Base-by-base conservation (phyloP, 495 filamentous ascomycete genomes). In the Penicillium lividum region DNA sequence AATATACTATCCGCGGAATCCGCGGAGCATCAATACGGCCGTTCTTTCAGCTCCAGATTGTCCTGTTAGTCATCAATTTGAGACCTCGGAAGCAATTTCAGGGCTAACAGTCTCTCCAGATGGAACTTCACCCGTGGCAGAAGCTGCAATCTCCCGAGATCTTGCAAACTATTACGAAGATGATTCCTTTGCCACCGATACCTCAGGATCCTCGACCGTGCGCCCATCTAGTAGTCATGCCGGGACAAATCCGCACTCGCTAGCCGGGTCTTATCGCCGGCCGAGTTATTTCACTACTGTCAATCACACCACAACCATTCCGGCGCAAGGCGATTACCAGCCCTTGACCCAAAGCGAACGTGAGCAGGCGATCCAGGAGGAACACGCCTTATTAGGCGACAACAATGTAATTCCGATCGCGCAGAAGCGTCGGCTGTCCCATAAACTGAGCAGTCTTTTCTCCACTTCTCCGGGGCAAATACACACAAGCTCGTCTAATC, bases 301-400 rank as follows among this genome's bases (percentile, higher is more conserved):
- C 44, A 84, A 79, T 22, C 65, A 78, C 73, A 68, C 74, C 65
- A 72, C 82, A 57, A 46, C 83, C 9, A 66, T 82, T 7, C 77
- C 71, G 7, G 68, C 64, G 63, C 68, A 40, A 3, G 67, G 74
- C 1, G 77, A 80, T 4, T 79, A 82, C 18, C 77, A 83, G 16
- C 71, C 71, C 3, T 67, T 90, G 42, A 84, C 82, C 0, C 82
- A 82, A 49, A 78, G 80, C 29, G 89, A 93, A 55, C 79, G 80
- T 13, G 77, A 84, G 44, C 77, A 82, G 42, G 85, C 83, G n/a
- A 80, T 87, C 18, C 74, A 83, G 27, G 89, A 92, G 49, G 91
- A 94, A 71, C 78, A 88, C 53, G 84, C 86, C 56, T 73, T 97
- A 43, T 70, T 96, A 29, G 78, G 87, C 51, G 91, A 96, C 64